Conservation (phyloP, 2,329 filamentous ascomycete genomes). For the Phaeosphaeriaceae sp. region DNA sequence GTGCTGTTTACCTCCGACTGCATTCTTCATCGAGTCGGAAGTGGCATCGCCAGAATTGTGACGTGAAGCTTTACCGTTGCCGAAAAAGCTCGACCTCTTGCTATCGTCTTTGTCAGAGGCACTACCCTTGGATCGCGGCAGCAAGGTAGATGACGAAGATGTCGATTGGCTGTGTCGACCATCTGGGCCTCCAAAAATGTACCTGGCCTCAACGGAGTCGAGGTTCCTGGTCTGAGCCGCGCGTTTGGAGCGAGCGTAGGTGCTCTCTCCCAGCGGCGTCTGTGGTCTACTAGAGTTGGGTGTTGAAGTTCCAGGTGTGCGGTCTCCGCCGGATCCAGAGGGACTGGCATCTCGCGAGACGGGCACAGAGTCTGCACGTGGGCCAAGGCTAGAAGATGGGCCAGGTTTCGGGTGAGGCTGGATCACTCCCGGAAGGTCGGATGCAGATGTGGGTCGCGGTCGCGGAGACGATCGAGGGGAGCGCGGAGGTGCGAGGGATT, state of each 20-base stretch:
- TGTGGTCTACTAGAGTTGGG: constrained; percentile 75
- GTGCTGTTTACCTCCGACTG: constrained; percentile 49
- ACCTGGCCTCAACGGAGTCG: constrained; percentile 77
- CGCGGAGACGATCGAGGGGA: constrained; percentile 41
- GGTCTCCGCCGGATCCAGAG: constrained; percentile 61
- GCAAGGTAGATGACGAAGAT: constrained; percentile 38
- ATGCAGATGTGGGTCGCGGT: constrained; percentile 52
- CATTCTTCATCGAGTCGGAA: constrained; percentile 30
- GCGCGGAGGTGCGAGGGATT: constrained; percentile 30
- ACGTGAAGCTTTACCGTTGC: constrained; percentile 54
- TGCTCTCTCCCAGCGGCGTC: constrained; percentile 83
- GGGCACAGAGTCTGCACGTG: constrained; percentile 61
- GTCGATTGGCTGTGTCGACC: constrained; percentile 57
- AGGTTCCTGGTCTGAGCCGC: constrained; percentile 71
- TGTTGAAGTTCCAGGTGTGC: constrained; percentile 59
- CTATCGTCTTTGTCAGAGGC: constrained; percentile 49
- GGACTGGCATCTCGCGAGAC: constrained; percentile 68
- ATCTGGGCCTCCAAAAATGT: constrained; percentile 82
- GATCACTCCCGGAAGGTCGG: constrained; percentile 52
- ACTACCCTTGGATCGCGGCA: constrained; percentile 56
- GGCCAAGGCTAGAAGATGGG: constrained; percentile 64
- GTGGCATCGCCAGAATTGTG: constrained; percentile 53
- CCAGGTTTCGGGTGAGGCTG: constrained; percentile 57
- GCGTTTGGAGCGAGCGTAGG: constrained; percentile 83
- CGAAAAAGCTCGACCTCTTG: constrained; percentile 63